These are phyloP conservation scores for Colletotrichum ledebouriae DNA, from an alignment of 2,329 filamentous ascomycete species.

Conservation along the genomic window DNA sequence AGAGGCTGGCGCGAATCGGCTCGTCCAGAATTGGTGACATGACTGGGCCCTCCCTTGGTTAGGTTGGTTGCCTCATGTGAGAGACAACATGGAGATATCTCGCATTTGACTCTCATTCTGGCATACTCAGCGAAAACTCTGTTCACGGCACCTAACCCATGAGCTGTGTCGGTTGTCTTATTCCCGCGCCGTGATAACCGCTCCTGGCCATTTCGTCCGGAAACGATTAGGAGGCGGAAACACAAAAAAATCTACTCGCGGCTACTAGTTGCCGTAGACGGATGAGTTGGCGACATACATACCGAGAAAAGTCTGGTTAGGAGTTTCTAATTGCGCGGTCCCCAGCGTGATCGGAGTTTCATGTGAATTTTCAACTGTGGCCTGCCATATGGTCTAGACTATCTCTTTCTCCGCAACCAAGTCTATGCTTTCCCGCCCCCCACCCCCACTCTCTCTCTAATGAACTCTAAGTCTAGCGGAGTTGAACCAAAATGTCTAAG, in stretches of 20 bases:
- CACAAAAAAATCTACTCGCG: too few species aligned
- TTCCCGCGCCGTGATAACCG: not conserved
- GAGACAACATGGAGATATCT: not conserved
- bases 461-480: constrained; percentile 1
- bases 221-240: too few species aligned
- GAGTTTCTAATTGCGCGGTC: not conserved
- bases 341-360: not conserved
- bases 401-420: constrained; percentile 2
- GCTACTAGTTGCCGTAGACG: too few species aligned
- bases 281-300: too few species aligned
- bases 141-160: not conserved
- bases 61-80: constrained; percentile 3
- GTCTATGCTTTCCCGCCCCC: not conserved
- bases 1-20: not conserved
- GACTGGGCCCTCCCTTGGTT: constrained; percentile 1
- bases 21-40: not conserved
- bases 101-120: not conserved
- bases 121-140: constrained; percentile 10
- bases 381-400: constrained; percentile 13
- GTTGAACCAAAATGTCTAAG: constrained; percentile 24
- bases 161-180: not conserved
- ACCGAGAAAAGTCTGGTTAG: not conserved
- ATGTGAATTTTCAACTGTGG: not conserved
- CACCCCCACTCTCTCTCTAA: not conserved
- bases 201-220: too few species aligned